Conservation (phyloP, 352 stramenopile genomes). For the Phytophthora agathidicida region DNA sequence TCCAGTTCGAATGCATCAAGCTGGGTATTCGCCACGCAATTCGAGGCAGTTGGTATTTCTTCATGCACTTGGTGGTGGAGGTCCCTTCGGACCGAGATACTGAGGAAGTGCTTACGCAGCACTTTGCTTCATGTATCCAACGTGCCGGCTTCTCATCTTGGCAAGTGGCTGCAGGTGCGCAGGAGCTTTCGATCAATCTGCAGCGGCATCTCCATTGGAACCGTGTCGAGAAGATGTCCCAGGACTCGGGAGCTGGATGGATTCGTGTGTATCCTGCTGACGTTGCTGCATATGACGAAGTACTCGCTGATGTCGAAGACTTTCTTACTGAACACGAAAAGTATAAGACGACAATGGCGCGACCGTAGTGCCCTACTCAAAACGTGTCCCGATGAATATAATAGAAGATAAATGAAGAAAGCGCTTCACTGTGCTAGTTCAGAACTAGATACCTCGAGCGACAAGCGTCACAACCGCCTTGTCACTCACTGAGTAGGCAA, state of each 20-base stretch:
- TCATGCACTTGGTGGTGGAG: conserved; percentile 85
- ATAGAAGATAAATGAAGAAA: conserved; percentile 25
- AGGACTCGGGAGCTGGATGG: conserved; percentile 85
- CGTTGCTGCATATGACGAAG: conserved; percentile 78
- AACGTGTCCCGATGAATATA: conserved; percentile 4
- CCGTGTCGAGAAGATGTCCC: conserved; percentile 88
- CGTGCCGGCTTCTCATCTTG: conserved; percentile 82
- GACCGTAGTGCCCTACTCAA: conserved; percentile 24
- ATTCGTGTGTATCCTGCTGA: conserved; percentile 87
- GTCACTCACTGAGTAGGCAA: conserved; percentile 78
- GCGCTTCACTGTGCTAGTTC: conserved; percentile 4
- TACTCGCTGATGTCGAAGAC: conserved; percentile 71
- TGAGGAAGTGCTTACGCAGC: conserved; percentile 57
- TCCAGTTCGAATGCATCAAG: conserved; percentile 87
- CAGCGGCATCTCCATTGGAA: conserved; percentile 90
- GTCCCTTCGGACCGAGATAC: conserved; percentile 58
- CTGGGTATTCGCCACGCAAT: conserved; percentile 72
- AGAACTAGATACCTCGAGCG: conserved; percentile 62
- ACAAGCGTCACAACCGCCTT: conserved; percentile 85
- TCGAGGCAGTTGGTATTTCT: conserved; percentile 83
- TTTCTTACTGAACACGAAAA: conserved; percentile 68
- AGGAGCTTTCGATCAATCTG: conserved; percentile 89
- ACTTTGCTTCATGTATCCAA: conserved; percentile 85
- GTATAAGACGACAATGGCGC: conserved; percentile 31
- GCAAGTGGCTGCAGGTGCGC: conserved; percentile 83